Conservation (phyloP, 768 basidiomycete genomes). For the Lepiota venenata region DNA sequence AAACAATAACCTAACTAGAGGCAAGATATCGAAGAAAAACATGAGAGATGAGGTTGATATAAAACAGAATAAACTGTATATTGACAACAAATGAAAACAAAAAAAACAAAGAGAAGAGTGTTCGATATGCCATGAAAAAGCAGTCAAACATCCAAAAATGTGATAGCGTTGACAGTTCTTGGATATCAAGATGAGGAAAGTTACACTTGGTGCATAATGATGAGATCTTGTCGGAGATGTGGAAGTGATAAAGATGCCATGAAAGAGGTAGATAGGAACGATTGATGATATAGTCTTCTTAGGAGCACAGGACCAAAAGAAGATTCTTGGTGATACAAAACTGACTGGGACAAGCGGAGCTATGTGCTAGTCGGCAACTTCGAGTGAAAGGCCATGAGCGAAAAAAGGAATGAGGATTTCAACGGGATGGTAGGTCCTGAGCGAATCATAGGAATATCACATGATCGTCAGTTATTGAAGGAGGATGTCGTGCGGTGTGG, state of each 20-base stretch:
- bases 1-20: neutral
- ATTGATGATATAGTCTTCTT: neutral
- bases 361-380: neutral
- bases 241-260: slow-evolving; percentile 5
- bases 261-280: neutral
- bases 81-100: slow-evolving; percentile 8
- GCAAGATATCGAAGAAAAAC: slow-evolving; percentile 5
- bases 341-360: neutral
- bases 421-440: slow-evolving; percentile 1
- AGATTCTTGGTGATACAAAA: slow-evolving; percentile 6
- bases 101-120: slow-evolving; percentile 5
- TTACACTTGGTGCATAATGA: slow-evolving; percentile 7
- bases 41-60: slow-evolving; percentile 2
- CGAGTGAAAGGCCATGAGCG: neutral
- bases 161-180: slow-evolving; percentile 8
- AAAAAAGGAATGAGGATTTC: neutral
- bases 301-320: neutral
- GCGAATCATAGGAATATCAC: slow-evolving; percentile 1
- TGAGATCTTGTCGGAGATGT: slow-evolving; percentile 8
- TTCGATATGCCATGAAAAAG: slow-evolving; percentile 11
- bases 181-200: slow-evolving; percentile 4
- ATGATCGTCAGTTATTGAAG: neutral
- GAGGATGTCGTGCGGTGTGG: neutral
- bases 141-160: slow-evolving; percentile 6
- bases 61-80: slow-evolving; percentile 1